These are phyloP conservation scores for Chlorencoelia australis DNA, from an alignment of 2,329 filamentous ascomycete species.

Conservation along the genomic window DNA sequence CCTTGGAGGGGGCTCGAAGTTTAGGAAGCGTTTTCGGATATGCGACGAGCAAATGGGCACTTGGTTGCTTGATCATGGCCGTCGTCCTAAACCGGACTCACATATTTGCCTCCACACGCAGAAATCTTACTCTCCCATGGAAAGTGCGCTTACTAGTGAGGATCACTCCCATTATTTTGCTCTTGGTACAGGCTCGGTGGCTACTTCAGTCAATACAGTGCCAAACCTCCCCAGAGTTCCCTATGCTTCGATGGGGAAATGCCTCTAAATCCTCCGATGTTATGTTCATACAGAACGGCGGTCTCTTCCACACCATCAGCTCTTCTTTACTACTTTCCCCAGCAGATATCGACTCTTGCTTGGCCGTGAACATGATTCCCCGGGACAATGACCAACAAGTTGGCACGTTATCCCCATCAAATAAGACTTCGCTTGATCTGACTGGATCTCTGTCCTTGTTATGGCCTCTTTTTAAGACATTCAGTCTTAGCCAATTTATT, in stretches of 20 bases:
- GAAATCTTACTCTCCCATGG: constrained; percentile 69
- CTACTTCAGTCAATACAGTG: constrained; percentile 83
- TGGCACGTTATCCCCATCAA: constrained; percentile 3
- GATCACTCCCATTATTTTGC: constrained; percentile 58
- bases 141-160: constrained; percentile 61
- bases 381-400: constrained; percentile 35
- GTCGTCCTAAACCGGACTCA: constrained; percentile 84
- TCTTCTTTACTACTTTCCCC: constrained; percentile 65
- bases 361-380: constrained; percentile 62
- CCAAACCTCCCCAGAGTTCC: constrained; percentile 71
- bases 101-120: constrained; percentile 83
- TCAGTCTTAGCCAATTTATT: constrained; percentile 70
- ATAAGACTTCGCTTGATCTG: constrained; percentile 12
- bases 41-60: constrained; percentile 82
- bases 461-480: constrained; percentile 64
- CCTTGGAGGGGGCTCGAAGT: constrained; percentile 52
- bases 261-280: constrained; percentile 53
- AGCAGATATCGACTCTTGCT: constrained; percentile 64
- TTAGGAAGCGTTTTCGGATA: constrained; percentile 85
- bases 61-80: constrained; percentile 78
- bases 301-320: constrained; percentile 61
- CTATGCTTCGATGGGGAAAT: constrained; percentile 59
- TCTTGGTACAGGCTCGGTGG: constrained; percentile 56
- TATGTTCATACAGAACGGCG: constrained; percentile 60
- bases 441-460: constrained; percentile 65